Conservation (phyloP, 2,329 filamentous ascomycete species). For the Berkeleyomyces rouxiae region DNA sequence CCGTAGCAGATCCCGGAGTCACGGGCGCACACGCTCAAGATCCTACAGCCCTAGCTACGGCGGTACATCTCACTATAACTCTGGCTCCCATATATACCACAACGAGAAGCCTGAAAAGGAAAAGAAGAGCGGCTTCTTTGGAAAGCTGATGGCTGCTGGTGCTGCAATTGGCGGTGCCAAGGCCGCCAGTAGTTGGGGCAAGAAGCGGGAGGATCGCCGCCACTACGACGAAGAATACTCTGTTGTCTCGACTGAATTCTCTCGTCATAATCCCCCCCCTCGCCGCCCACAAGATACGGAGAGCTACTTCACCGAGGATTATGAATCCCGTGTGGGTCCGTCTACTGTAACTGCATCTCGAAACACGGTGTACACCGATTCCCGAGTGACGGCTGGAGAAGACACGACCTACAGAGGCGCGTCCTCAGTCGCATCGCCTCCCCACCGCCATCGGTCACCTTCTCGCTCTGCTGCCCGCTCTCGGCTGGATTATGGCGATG, state of each 20-base stretch:
- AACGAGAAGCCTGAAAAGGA: constrained; percentile 22
- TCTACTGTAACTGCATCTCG: constrained; percentile 8
- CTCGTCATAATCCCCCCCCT: constrained; percentile 28
- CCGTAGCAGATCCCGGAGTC: constrained; percentile 3
- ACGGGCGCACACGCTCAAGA: constrained; percentile 16
- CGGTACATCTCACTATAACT: constrained; percentile 38
- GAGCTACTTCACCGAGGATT: constrained; percentile 38
- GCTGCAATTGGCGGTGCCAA: constrained; percentile 46
- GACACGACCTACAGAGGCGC: constrained; percentile 10
- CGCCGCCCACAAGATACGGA: constrained; percentile 24
- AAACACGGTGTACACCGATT: constrained; percentile 12
- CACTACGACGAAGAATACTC: constrained; percentile 44
- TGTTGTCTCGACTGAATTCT: constrained; percentile 38
- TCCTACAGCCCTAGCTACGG: constrained; percentile 25
- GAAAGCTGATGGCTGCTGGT: constrained; percentile 41
- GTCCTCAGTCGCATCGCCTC: constrained; percentile 1
- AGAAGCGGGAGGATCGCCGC: constrained; percentile 25
- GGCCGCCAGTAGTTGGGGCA: constrained; percentile 39
- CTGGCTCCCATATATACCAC: constrained; percentile 48
- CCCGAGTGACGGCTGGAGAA: constrained; percentile 4
- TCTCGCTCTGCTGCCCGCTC: constrained; percentile 23
- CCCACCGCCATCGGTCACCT: constrained; percentile 6
- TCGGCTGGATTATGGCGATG: constrained; percentile 19
- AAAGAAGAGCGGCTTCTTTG: constrained; percentile 33
- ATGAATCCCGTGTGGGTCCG: constrained; percentile 35